phyloP scores from a whole-genome alignment of 768 basidiomycete species.

The Phlegmacium glaucopus region DNA sequence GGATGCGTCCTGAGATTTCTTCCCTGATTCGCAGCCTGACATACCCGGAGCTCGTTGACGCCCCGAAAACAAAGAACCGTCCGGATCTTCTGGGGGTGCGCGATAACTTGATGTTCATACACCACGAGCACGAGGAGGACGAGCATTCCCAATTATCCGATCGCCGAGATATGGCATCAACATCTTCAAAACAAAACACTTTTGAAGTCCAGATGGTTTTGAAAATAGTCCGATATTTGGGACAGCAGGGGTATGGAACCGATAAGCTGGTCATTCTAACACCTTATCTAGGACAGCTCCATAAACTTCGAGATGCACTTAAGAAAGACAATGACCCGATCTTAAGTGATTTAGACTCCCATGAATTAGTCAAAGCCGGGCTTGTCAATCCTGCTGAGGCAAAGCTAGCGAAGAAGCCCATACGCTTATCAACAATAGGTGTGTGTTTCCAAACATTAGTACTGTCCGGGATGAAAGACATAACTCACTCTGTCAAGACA shows the following conservation, averaged over 20 bases:
- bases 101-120: slow-evolving; percentile 58
- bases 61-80: slow-evolving; percentile 43
- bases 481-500: slow-evolving; percentile 39
- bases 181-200: slow-evolving; percentile 57
- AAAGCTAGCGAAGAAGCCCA: slow-evolving; percentile 35
- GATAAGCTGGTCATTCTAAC: slow-evolving; percentile 62
- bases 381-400: slow-evolving; percentile 36
- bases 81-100: slow-evolving; percentile 51
- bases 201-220: slow-evolving; percentile 62
- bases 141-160: slow-evolving; percentile 39
- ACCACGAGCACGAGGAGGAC: slow-evolving; percentile 56
- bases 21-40: slow-evolving; percentile 56
- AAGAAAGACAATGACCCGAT: slow-evolving; percentile 50
- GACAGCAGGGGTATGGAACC: slow-evolving; percentile 64
- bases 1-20: slow-evolving; percentile 77
- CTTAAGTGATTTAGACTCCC: slow-evolving; percentile 56
- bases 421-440: slow-evolving; percentile 66
- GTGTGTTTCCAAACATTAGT: slow-evolving; percentile 5
- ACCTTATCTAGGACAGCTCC: slow-evolving; percentile 65
- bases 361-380: slow-evolving; percentile 54
- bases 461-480: too few species aligned
- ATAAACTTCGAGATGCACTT: slow-evolving; percentile 40
- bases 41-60: slow-evolving; percentile 62
- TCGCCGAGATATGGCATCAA: slow-evolving; percentile 40
- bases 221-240: slow-evolving; percentile 62